A percentile compares a stretch with the other conserved stretches of the same genome.
phyloP scores from a whole-genome alignment of 805 yeast genomes.

The Candida mattraensis region DNA sequence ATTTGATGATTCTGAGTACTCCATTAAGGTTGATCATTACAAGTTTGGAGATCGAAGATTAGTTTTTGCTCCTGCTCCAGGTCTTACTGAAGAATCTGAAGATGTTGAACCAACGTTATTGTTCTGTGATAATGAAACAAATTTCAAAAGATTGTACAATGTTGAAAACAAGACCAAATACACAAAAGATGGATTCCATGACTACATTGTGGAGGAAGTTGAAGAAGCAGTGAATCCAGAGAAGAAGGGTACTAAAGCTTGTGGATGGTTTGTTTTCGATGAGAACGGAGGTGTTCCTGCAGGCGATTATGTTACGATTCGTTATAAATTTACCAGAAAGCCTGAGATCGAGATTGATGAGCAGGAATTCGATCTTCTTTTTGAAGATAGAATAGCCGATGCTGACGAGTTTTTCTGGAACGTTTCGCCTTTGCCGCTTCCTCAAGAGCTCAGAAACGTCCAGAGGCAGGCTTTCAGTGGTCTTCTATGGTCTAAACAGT shows the following conservation, averaged over 20 bases:
- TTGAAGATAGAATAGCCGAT: constrained; percentile 74
- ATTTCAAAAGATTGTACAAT: constrained; percentile 63
- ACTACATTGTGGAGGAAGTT: constrained; percentile 62
- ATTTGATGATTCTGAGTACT: constrained; percentile 39
- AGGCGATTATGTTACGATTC: constrained; percentile 81
- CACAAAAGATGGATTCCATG: constrained; percentile 92
- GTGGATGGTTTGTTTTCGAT: constrained; percentile 82
- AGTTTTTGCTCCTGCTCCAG: constrained; percentile 84
- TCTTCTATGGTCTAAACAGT: constrained; percentile 89
- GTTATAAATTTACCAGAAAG: constrained; percentile 58
- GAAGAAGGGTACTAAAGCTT: constrained; percentile 73
- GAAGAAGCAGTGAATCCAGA: constrained; percentile 69
- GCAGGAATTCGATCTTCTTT: constrained; percentile 65
- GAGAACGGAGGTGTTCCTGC: constrained; percentile 78
- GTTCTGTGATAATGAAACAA: constrained; percentile 90
- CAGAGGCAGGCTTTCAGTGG: constrained; percentile 96
- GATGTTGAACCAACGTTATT: constrained; percentile 76
- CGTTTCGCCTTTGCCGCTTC: constrained; percentile 79
- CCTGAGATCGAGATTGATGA: constrained; percentile 54
- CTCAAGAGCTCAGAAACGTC: constrained; percentile 74
- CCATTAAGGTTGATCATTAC: constrained; percentile 62
- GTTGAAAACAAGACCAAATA: constrained; percentile 58
- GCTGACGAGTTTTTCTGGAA: constrained; percentile 94
- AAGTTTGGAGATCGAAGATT: constrained; percentile 67
- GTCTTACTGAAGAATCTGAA: constrained; percentile 50